These are phyloP conservation scores for Chaetomidium leptoderma DNA, from an alignment of 495 filamentous ascomycete genomes.

Conservation along the genomic window DNA sequence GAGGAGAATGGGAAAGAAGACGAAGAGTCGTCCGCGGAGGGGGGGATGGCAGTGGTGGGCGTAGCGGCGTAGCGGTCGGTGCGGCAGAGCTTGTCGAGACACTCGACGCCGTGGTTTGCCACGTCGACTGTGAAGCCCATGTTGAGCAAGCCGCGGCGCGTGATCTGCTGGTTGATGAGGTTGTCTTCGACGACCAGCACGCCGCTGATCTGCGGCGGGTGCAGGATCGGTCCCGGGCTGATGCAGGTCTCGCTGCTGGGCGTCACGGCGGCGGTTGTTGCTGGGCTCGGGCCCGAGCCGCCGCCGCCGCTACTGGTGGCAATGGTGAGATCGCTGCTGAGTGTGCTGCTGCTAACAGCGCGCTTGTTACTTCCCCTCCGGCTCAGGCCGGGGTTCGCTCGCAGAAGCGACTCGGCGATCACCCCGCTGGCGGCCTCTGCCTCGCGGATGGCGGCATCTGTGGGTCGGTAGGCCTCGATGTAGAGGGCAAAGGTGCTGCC, in stretches of 20 bases:
- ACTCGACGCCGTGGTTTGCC: conserved; percentile 72
- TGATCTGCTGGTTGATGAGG: conserved; percentile 66
- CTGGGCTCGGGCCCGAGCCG: background rate
- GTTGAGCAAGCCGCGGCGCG: conserved; percentile 59
- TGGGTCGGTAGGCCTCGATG: conserved; percentile 54
- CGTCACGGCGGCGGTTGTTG: background rate
- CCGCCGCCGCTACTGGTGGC: background rate
- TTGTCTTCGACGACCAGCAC: conserved; percentile 76
- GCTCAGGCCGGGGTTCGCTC: background rate
- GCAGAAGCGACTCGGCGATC: conserved; percentile 19
- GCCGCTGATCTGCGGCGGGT: conserved; percentile 28
- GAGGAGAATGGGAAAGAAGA: conserved; percentile 1
- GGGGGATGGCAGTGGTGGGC: conserved; percentile 23
- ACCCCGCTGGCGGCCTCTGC: conserved; percentile 24
- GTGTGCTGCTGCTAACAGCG: conserved; percentile 11
- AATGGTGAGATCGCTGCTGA: conserved; percentile 4
- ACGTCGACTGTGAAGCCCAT: conserved; percentile 61
- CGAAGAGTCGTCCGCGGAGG: conserved; percentile 5
- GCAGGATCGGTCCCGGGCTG: background rate
- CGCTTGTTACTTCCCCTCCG: conserved; percentile 2
- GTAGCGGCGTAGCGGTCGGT: conserved; percentile 27
- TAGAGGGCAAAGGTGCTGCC: conserved; percentile 81
- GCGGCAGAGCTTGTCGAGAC: conserved; percentile 50
- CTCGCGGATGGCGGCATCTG: conserved; percentile 27
- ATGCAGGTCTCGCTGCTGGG: conserved; percentile 3